A percentile compares a stretch with the other conserved stretches of the same genome.
phyloP scores from a whole-genome alignment of 805 yeast species.

The Candida orba region DNA sequence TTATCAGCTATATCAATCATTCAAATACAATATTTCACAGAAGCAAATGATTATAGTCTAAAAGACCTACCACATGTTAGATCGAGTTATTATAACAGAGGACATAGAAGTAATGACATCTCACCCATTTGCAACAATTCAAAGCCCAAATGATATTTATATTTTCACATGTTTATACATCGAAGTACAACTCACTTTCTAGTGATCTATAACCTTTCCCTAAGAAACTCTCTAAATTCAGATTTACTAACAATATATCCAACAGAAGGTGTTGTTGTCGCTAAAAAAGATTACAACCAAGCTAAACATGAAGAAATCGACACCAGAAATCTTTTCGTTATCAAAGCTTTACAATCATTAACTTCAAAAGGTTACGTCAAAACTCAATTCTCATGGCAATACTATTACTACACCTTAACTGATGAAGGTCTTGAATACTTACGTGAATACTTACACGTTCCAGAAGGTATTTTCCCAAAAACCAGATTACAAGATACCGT shows the following conservation, averaged over 20 bases:
- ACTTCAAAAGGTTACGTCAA: constrained; percentile 98
- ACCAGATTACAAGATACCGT: constrained; percentile 95
- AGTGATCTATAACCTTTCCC: background rate
- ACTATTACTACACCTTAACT: constrained; percentile 99
- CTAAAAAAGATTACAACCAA: constrained; percentile 97
- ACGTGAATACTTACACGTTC: constrained; percentile 96
- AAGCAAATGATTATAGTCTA: too few relatives aligned
- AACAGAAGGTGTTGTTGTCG: constrained; percentile 98
- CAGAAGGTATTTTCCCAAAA: constrained; percentile 97
- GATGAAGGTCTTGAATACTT: constrained; percentile 99
- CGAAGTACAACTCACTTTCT: background rate
- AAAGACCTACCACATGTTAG: too few relatives aligned
- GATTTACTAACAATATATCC: constrained; percentile 30
- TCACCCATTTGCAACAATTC: too few relatives aligned
- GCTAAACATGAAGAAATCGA: constrained; percentile 97
- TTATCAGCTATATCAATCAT: too few relatives aligned
- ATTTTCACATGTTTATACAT: background rate
- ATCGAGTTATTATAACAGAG: too few relatives aligned
- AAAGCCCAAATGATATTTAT: too few relatives aligned
- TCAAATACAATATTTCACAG: too few relatives aligned
- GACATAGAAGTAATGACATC: too few relatives aligned
- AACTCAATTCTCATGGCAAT: constrained; percentile 99
- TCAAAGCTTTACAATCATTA: constrained; percentile 99
- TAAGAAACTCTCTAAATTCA: background rate
- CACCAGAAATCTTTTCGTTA: constrained; percentile 94